Evolutionary conservation across 176 grass and related monocot genomes (phyloP).

Genomic region (Olyra latifolia): DNA sequence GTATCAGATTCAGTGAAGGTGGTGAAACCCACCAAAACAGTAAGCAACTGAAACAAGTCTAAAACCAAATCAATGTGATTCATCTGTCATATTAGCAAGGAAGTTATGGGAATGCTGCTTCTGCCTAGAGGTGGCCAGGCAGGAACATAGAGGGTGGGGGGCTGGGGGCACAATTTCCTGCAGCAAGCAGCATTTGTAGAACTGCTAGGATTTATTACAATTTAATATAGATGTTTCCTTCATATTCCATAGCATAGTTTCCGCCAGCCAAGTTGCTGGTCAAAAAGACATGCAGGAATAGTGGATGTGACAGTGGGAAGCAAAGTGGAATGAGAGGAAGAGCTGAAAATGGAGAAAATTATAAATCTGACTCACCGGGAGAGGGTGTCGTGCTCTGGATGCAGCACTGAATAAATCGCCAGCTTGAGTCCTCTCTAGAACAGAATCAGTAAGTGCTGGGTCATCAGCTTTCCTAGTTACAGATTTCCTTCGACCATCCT

Average conservation of each 20-base stretch:
- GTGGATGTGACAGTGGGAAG: conserved; percentile 13
- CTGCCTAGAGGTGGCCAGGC: not conserved
- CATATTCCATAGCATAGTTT: not conserved
- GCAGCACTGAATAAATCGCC: conserved; percentile 90
- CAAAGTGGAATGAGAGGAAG: not conserved
- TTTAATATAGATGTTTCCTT: not conserved
- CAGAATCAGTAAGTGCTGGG: conserved; percentile 44
- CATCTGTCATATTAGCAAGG: not conserved
- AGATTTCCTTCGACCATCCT: conserved; percentile 91
- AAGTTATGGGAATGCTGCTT: conserved; percentile 2
- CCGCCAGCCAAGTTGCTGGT: not conserved
- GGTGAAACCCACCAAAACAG: conserved; percentile 24
- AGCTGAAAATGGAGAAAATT: not conserved
- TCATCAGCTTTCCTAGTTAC: conserved; percentile 76
- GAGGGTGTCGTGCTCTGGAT: conserved; percentile 54
- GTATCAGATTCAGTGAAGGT: not conserved
- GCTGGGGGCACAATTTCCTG: conserved; percentile 5
- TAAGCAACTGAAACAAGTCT: not conserved
- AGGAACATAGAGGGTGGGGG: not conserved
- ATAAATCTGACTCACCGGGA: conserved; percentile 59
- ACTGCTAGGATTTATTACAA: conserved; percentile 16
- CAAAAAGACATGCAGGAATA: not conserved
- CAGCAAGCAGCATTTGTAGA: not conserved
- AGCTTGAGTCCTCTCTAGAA: conserved; percentile 83
- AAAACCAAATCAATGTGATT: conserved; percentile 19